Percentiles rank a stretch among this genome's conserved stretches.
phyloP scores from a whole-genome alignment of 306 rosid species.

The Pterocarpus santalinus region DNA sequence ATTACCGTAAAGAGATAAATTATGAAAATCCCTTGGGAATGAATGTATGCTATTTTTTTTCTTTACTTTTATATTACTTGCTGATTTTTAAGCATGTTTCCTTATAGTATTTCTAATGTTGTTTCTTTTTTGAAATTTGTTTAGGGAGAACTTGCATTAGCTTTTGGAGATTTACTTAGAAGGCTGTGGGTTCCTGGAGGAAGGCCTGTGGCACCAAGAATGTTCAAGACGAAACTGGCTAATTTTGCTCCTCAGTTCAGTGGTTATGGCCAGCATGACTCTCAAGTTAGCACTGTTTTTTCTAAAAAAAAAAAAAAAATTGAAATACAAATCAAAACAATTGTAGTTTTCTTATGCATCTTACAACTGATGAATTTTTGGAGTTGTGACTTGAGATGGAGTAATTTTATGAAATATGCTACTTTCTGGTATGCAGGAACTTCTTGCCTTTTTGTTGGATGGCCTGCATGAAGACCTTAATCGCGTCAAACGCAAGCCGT shows the following conservation, averaged over 20 bases:
- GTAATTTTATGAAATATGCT: constrained; percentile 43
- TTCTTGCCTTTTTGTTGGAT: constrained; percentile 92
- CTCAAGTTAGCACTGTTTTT: constrained; percentile 71
- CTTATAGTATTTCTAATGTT: constrained; percentile 9
- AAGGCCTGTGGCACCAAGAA: constrained; percentile 68
- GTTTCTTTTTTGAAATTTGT: background rate
- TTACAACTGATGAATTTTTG: background rate
- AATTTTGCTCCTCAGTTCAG: constrained; percentile 86
- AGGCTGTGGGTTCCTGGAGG: constrained; percentile 82
- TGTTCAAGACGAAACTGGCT: constrained; percentile 74
- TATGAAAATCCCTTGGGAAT: constrained; percentile 83
- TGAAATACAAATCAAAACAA: background rate
- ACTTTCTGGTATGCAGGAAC: constrained; percentile 68
- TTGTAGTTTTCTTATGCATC: constrained; percentile 30
- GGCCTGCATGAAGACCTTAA: constrained; percentile 94
- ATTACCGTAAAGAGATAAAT: constrained; percentile 80
- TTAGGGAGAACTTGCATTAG: constrained; percentile 92
- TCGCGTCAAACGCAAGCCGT: constrained; percentile 85
- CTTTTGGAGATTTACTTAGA: constrained; percentile 89
- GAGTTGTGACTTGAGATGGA: constrained; percentile 33
- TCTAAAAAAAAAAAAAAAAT: no score
- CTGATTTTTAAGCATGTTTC: constrained; percentile 22
- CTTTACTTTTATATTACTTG: constrained; percentile 32
- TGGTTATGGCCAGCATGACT: constrained; percentile 91
- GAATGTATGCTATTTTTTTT: constrained; percentile 63